Base-by-base conservation (phyloP, 2,329 filamentous ascomycete species). In the Mollisia scopiformis region DNA sequence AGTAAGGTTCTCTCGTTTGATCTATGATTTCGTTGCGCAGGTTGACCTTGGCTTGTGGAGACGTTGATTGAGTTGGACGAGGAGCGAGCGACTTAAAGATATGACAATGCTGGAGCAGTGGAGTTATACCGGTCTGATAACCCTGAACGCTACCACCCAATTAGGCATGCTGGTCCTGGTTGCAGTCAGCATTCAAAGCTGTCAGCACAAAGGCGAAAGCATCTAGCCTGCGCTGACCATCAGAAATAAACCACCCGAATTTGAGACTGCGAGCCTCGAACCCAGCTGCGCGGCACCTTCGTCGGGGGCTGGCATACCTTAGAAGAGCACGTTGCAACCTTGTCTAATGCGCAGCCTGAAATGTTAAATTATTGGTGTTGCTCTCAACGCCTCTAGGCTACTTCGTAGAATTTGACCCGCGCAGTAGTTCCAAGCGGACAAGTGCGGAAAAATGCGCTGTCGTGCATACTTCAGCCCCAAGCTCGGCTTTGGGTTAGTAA, bases 201-300 rank as follows among this genome's bases (percentile, higher is more conserved):
- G 53, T 60, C 58, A 60, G 58, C 58, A 59, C 41, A 60, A 56
- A 53, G 57, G 52, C 60, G 19, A 6, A 19, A 25, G 53, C 41
- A 49, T 35, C 31, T 51, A 27, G 27, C 49, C 49, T 33, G 37
- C 25, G 55, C 55, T 58, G 55, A 58, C 33, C 13, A 39, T 52
- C 55, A 52, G 25, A 52, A 51, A 57, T 58, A 54, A 58, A 49
- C 57, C 54, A 47, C 57, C 49, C 30, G 47, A 39, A 46, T 25
- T 25, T 46, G 10, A 21, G 39, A 37, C 51, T 55, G 55, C 35
- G 23, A 55, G 49, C 30, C 50, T 59, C 31, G 30, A 21, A 58
- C 30, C 47, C 57, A 41, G n/a, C 55, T 30, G 6, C 25, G n/a
- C 23, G 43, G 43, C 14, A 28, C 16, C 23, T 47, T 28, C 28